Evolutionary conservation across 2,329 filamentous ascomycete species (phyloP).

Genomic region (Scopulariopsis brevicaulis): DNA sequence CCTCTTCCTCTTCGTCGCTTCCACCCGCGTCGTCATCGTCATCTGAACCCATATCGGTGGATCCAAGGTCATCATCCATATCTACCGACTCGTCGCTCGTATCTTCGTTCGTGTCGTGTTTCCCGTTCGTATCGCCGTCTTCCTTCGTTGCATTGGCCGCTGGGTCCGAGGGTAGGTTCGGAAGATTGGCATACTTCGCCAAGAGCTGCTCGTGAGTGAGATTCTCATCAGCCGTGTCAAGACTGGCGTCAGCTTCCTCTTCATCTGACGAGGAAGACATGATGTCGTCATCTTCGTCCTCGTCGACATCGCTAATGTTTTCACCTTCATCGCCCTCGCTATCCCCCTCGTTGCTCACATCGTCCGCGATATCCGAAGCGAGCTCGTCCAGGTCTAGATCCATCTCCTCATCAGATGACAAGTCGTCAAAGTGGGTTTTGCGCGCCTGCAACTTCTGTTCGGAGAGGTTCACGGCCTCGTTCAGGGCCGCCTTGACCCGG

Average conservation of each 20-base stretch:
- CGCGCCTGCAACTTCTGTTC: constrained; percentile 57
- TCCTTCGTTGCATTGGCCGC: constrained; percentile 18
- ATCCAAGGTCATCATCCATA: constrained; percentile 24
- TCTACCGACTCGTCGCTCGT: constrained; percentile 27
- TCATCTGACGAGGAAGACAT: constrained; percentile 53
- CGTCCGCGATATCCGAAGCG: constrained; percentile 16
- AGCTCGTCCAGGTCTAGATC: constrained; percentile 24
- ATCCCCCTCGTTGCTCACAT: constrained; percentile 5
- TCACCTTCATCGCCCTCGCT: constrained; percentile 15
- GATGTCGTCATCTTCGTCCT: constrained; percentile 30
- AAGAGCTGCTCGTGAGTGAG: constrained; percentile 59
- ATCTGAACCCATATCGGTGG: constrained; percentile 32
- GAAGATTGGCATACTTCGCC: constrained; percentile 57
- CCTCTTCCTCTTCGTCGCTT: constrained; percentile 32
- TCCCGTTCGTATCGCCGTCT: background rate
- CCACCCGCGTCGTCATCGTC: constrained; percentile 30
- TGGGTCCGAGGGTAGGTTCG: constrained; percentile 15
- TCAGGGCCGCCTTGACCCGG: constrained; percentile 56
- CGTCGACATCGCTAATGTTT: constrained; percentile 19
- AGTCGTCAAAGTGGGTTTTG: constrained; percentile 39
- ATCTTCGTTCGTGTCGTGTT: constrained; percentile 9
- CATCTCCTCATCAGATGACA: constrained; percentile 30
- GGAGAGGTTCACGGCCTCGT: constrained; percentile 61
- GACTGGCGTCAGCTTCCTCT: constrained; percentile 47
- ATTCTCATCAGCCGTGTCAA: constrained; percentile 46